A percentile compares a stretch with the other conserved stretches of the same genome.
These are phyloP conservation scores for Kodamaea neixiangensis DNA, from an alignment of 805 yeast genomes.

Conservation along the genomic window DNA sequence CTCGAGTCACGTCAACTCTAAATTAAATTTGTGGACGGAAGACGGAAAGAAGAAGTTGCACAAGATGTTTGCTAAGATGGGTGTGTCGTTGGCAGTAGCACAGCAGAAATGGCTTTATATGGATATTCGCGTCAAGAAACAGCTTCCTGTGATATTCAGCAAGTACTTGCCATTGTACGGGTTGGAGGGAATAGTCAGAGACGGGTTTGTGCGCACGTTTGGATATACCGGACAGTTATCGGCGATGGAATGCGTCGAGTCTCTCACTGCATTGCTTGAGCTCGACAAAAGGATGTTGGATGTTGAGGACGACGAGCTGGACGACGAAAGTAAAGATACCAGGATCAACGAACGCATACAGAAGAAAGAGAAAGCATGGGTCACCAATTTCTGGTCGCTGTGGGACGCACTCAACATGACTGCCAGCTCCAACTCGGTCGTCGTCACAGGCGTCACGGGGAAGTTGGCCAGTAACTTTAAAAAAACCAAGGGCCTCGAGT, in stretches of 20 bases:
- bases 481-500: constrained; percentile 48
- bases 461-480: constrained; percentile 7
- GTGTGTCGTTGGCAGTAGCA: constrained; percentile 84
- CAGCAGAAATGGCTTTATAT: constrained; percentile 91
- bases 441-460: constrained; percentile 7
- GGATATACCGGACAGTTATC: constrained; percentile 87
- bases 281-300: constrained; percentile 43
- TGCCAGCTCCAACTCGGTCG: background rate
- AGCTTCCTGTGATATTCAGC: constrained; percentile 65
- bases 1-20: constrained; percentile 88
- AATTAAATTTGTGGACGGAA: constrained; percentile 85
- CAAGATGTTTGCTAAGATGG: constrained; percentile 95
- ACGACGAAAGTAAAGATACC: constrained; percentile 22
- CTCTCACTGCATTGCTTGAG: constrained; percentile 82
- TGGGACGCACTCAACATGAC: constrained; percentile 52
- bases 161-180: constrained; percentile 76
- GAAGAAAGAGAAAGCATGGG: constrained; percentile 64
- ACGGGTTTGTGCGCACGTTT: constrained; percentile 82
- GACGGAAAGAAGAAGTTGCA: constrained; percentile 85
- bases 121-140: constrained; percentile 76
- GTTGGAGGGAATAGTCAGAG: constrained; percentile 76
- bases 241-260: constrained; percentile 92
- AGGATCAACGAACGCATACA: constrained; percentile 27
- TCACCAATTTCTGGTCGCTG: constrained; percentile 65
- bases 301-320: constrained; percentile 12